phyloP scores from a whole-genome alignment of 768 basidiomycete genomes.

The Jaapia argillacea region DNA sequence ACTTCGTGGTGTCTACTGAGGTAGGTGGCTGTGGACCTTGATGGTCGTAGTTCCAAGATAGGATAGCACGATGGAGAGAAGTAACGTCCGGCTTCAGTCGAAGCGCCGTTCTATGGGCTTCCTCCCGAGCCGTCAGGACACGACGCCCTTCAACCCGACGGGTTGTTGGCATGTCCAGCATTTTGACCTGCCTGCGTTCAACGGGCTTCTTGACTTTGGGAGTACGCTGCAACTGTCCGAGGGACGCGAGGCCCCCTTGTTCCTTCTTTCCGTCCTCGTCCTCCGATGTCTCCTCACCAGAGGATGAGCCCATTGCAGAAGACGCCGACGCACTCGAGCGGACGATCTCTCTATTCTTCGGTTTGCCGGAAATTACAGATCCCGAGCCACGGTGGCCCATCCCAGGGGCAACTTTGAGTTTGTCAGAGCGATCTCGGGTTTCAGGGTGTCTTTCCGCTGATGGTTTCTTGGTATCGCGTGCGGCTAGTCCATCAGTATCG shows the following conservation, averaged over 20 bases:
- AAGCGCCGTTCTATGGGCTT: conserved; percentile 48
- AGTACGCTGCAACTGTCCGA: conserved; percentile 51
- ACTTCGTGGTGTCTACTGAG: conserved; percentile 19
- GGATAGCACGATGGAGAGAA: conserved; percentile 61
- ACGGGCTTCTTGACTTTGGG: conserved; percentile 46
- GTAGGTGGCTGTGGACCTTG: conserved; percentile 52
- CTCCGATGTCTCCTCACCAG: background rate
- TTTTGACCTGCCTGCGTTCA: conserved; percentile 55
- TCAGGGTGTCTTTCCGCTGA: too few relatives aligned
- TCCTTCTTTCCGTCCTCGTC: background rate
- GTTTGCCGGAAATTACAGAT: background rate
- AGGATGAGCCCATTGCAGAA: background rate
- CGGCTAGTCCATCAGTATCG: background rate
- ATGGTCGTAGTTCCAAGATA: conserved; percentile 85
- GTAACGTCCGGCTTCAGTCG: conserved; percentile 80
- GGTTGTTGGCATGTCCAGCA: conserved; percentile 41
- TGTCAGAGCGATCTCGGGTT: too few relatives aligned
- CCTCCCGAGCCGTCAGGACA: conserved; percentile 40
- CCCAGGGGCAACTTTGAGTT: too few relatives aligned
- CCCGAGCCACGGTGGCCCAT: too few relatives aligned
- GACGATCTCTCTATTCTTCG: background rate
- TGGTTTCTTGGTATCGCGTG: background rate
- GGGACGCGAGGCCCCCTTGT: conserved; percentile 33
- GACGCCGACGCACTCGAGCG: background rate
- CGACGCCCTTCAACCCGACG: conserved; percentile 39